Conservation (phyloP, 225 moss, liverwort and hornwort species). For the Pleurozium schreberi region DNA sequence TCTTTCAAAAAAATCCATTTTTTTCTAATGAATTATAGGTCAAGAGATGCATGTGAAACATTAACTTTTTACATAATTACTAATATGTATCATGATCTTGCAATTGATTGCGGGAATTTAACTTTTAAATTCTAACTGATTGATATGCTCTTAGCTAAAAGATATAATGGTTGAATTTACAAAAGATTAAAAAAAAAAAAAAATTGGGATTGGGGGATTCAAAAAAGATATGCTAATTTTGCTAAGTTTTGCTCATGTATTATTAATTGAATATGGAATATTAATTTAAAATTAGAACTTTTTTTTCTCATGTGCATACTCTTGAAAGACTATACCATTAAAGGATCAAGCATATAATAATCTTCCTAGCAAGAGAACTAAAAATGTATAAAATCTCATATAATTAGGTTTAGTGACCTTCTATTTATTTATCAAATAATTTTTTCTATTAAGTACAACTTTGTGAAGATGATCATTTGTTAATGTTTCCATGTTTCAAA, state of each 20-base stretch:
- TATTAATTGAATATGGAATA: accelerated
- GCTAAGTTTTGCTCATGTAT: not conserved
- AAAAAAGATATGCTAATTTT: not conserved
- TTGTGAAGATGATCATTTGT: no score
- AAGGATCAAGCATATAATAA: not conserved
- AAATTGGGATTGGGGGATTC: not conserved
- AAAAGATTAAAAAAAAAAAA: not conserved
- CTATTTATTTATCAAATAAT: no score
- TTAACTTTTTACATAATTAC: not conserved
- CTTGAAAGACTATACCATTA: not conserved
- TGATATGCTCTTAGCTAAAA: not conserved
- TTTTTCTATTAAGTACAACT: no score
- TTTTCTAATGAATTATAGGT: not conserved
- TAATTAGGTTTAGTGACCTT: no score
- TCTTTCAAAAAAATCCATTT: not conserved
- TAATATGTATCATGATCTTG: not conserved
- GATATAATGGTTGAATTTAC: not conserved
- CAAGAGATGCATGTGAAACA: not conserved
- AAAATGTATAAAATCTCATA: no score
- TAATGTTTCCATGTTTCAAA: no score
- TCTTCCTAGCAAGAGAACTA: accelerated
- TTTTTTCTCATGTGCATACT: no score
- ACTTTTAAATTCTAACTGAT: not conserved
- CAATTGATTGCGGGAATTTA: not conserved
- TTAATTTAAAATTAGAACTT: not conserved